Conservation (phyloP, 352 stramenopile genomes). For the Globisporangium nodosum region DNA sequence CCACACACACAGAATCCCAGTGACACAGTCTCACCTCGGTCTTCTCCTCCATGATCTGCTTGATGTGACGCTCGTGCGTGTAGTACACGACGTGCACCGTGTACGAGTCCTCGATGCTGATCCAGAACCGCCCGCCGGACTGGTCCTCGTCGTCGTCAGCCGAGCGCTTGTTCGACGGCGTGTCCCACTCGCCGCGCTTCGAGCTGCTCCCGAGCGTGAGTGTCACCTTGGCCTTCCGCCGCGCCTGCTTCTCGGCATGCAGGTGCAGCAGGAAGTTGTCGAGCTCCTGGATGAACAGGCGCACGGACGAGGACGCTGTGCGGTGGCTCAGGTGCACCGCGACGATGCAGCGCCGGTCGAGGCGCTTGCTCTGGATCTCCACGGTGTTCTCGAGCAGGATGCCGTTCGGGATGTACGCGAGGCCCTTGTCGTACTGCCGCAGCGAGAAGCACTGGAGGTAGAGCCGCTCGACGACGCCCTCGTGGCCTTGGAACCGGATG, state of each 20-base stretch:
- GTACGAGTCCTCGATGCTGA: slow-evolving; percentile 61
- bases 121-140: slow-evolving; percentile 51
- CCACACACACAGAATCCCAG: not conserved
- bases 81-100: slow-evolving; percentile 75
- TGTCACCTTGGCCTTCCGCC: slow-evolving; percentile 25
- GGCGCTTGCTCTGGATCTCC: slow-evolving; percentile 58
- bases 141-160: slow-evolving; percentile 22
- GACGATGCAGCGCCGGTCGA: slow-evolving; percentile 51
- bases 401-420: slow-evolving; percentile 79
- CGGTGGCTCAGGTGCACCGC: slow-evolving; percentile 51
- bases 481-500: slow-evolving; percentile 65
- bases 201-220: slow-evolving; percentile 43
- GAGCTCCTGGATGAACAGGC: slow-evolving; percentile 69
- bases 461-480: slow-evolving; percentile 77
- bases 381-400: slow-evolving; percentile 72
- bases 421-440: slow-evolving; percentile 73
- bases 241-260: slow-evolving; percentile 22
- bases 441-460: slow-evolving; percentile 80
- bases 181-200: slow-evolving; percentile 33
- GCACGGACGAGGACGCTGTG: slow-evolving; percentile 39
- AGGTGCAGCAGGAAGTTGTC: slow-evolving; percentile 47
- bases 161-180: slow-evolving; percentile 29
- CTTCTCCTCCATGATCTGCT: slow-evolving; percentile 54
- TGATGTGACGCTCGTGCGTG: slow-evolving; percentile 63
- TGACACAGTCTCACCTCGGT: slow-evolving; percentile 41